Evolutionary conservation across 2,329 filamentous ascomycete genomes (phyloP).

Genomic region (Pyrenochaeta sp.): DNA sequence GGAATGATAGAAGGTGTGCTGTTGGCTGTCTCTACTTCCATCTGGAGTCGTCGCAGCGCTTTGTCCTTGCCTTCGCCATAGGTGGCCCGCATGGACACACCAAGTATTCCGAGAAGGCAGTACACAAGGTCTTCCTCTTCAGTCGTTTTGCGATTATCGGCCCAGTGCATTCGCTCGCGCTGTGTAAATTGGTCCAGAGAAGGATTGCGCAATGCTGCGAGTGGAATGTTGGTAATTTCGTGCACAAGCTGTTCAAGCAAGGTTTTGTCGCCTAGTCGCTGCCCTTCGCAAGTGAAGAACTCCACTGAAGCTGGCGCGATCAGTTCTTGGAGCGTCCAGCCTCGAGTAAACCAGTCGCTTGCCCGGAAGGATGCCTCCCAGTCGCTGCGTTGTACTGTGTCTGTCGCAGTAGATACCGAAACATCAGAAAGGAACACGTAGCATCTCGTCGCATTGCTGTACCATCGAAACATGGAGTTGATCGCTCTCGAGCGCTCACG

Average conservation of each 20-base stretch:
- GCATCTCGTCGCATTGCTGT: slow-evolving; percentile 21
- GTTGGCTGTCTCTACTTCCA: slow-evolving; percentile 15
- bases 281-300: slow-evolving; percentile 22
- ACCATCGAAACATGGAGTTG: slow-evolving; percentile 26
- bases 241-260: slow-evolving; percentile 17
- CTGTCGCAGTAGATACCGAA: slow-evolving; percentile 6
- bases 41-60: slow-evolving; percentile 17
- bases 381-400: slow-evolving; percentile 2
- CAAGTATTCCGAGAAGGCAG: slow-evolving; percentile 32
- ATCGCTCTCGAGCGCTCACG: slow-evolving; percentile 20
- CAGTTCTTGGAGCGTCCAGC: too few relatives aligned
- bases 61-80: slow-evolving; percentile 30
- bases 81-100: slow-evolving; percentile 17
- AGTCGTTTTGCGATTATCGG: slow-evolving; percentile 24
- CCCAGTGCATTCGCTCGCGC: slow-evolving; percentile 27
- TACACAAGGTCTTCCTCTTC: slow-evolving; percentile 33
- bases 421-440: slow-evolving; percentile 30
- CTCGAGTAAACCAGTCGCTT: too few relatives aligned
- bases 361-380: slow-evolving; percentile 21
- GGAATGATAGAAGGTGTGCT: slow-evolving; percentile 31
- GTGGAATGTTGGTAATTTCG: slow-evolving; percentile 21
- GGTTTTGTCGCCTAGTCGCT: slow-evolving; percentile 15
- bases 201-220: slow-evolving; percentile 15
- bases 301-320: slow-evolving; percentile 19
- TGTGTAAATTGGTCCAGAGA: slow-evolving; percentile 25